Conservation (phyloP, 2,329 filamentous ascomycete genomes). For the Claviceps purpurea region DNA sequence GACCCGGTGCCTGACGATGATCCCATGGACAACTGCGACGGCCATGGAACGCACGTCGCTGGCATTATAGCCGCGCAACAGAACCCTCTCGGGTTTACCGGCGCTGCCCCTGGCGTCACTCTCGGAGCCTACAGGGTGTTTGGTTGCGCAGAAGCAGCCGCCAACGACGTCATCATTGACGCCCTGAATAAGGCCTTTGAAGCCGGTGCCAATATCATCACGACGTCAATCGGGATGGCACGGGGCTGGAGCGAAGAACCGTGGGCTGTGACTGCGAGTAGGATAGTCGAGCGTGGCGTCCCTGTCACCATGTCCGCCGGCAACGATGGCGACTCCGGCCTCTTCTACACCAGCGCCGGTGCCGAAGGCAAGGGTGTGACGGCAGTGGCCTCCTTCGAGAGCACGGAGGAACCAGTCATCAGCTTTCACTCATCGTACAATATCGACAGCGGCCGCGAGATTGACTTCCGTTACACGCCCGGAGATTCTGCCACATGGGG, state of each 20-base stretch:
- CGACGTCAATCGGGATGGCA: too few species aligned
- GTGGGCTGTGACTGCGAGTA: conserved; percentile 23
- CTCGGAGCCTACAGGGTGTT: conserved; percentile 26
- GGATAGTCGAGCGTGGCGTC: conserved; percentile 29
- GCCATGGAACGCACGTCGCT: conserved; percentile 31
- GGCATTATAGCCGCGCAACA: conserved; percentile 30
- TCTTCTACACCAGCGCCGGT: conserved; percentile 26
- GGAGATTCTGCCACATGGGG: conserved; percentile 6
- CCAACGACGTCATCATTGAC: conserved; percentile 24
- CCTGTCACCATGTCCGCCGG: conserved; percentile 28
- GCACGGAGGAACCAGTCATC: conserved; percentile 23
- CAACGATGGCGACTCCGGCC: conserved; percentile 27
- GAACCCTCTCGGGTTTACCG: conserved; percentile 23
- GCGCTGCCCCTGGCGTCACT: conserved; percentile 25
- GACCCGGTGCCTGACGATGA: conserved; percentile 22
- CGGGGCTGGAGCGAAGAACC: conserved; percentile 16
- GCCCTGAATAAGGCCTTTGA: conserved; percentile 27
- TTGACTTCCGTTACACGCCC: background rate
- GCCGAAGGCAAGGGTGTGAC: conserved; percentile 27
- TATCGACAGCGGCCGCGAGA: conserved; percentile 10
- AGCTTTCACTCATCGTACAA: conserved; percentile 23
- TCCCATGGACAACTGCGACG: conserved; percentile 22
- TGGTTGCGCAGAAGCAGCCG: conserved; percentile 17
- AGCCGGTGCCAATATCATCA: conserved; percentile 24
- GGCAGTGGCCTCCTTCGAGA: conserved; percentile 30